Base-by-base conservation (phyloP, 169 alveolate genomes). In the Eimeria praecox region DNA sequence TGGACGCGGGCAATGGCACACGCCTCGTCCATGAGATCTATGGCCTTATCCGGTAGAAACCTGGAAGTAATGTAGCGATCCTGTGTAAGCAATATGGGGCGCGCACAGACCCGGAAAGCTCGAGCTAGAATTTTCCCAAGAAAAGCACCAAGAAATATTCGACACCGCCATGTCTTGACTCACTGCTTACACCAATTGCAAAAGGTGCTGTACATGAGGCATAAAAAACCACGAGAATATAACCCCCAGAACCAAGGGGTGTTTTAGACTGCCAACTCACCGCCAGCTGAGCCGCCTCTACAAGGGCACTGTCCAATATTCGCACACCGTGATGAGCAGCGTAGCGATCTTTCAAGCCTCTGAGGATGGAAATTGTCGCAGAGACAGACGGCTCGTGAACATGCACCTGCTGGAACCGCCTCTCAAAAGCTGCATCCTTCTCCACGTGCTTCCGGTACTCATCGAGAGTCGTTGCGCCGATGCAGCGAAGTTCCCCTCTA, bases 381-480 rank as follows among this genome's bases (percentile, higher is more conserved):
- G 97, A 98, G n/a, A 98, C 99, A 56, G 98, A 96, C 27, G 99
- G 99, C 95, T 98, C 99, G 85, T 97, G 98, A 44, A 97, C 97
- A 75, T 95, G 95, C 66, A 90, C 83, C 35, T 98, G 99, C 88
- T 98, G 99, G 96, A 98, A 98, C n/a, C 99, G 97, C 14, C 99
- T 95, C 96, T 98, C 99, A 75, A 98, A 85, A 14, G 99, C 99
- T 46, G 98, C 98, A 77, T 98, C 99, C 90, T 98, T 98, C 95
- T 98, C 99, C 77, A 98, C 98, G 95, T 96, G 96, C 78, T 98
- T 98, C n/a, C 98, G 95, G 92, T 98, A 98, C 90, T 98, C 99
- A 92, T 98, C 98, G 90, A 98, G 96, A 8, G 99, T 98, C 4
- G 99, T 98, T 27, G 99, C 99, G 46, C 99, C 99, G 44, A 98